phyloP scores from a whole-genome alignment of 306 rosid genomes.

The Clitoria ternatea region DNA sequence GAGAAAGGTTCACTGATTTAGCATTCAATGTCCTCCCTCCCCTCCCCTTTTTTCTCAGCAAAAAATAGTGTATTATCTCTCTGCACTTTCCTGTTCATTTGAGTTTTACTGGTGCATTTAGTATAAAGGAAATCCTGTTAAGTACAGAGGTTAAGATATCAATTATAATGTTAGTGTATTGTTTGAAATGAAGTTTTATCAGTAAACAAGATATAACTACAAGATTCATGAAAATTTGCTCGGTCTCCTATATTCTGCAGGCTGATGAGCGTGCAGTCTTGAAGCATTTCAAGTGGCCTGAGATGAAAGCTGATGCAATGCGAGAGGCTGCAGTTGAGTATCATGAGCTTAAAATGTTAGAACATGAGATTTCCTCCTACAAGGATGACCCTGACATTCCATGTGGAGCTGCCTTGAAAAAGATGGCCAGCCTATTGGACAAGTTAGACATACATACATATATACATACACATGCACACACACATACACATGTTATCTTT shows the following conservation, averaged over 20 bases:
- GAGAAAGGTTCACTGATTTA: neutral
- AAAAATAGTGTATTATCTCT: neutral
- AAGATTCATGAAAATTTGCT: neutral
- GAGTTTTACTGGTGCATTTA: neutral
- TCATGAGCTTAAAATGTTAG: constrained; percentile 70
- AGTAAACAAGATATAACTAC: neutral
- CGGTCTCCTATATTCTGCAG: constrained; percentile 38
- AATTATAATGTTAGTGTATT: neutral
- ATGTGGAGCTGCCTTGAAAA: constrained; percentile 77
- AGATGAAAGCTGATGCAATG: constrained; percentile 90
- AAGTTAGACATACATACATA: constrained; percentile 43
- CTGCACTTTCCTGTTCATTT: neutral
- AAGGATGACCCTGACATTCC: constrained; percentile 68
- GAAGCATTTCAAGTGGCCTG: constrained; percentile 97
- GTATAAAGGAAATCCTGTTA: neutral
- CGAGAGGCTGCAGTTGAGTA: constrained; percentile 93
- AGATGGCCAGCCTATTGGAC: constrained; percentile 80
- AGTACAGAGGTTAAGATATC: neutral
- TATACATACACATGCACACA: too few species aligned
- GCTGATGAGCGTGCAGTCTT: constrained; percentile 88
- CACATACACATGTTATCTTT: neutral
- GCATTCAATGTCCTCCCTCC: neutral
- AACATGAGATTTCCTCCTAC: constrained; percentile 63
- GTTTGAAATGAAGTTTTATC: neutral
- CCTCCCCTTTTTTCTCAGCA: neutral